These are phyloP conservation scores for Mortierella sp. DNA, from an alignment of 371 early-diverging fungal genomes.

Conservation along the genomic window DNA sequence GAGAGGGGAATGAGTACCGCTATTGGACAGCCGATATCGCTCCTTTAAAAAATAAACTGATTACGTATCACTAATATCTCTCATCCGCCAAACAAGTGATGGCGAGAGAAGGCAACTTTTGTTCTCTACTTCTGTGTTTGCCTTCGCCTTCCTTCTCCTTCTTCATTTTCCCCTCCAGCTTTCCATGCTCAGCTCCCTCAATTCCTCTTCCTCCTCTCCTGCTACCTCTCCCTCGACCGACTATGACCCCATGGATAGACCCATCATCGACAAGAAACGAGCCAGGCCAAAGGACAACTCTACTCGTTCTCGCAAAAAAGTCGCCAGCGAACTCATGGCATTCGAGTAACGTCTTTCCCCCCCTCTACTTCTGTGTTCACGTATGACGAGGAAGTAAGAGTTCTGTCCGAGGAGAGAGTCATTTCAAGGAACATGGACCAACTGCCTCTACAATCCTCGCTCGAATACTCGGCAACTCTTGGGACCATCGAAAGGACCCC, in stretches of 20 bases:
- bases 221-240: neutral
- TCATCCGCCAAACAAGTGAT: neutral
- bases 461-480: neutral
- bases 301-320: slow-evolving; percentile 38
- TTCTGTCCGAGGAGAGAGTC: neutral
- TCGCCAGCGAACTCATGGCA: slow-evolving; percentile 49
- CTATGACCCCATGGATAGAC: slow-evolving; percentile 2
- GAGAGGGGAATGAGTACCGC: no score
- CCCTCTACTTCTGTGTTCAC: neutral
- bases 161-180: no score
- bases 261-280: slow-evolving; percentile 38
- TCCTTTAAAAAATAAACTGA: no score
- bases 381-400: neutral
- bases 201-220: neutral
- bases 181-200: slow-evolving; percentile 1
- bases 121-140: neutral
- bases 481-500: neutral
- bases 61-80: no score
- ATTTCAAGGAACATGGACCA: no score
- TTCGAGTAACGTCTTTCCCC: slow-evolving; percentile 36
- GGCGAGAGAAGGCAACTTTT: neutral
- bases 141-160: neutral
- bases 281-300: slow-evolving; percentile 27
- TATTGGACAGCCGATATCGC: no score
- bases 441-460: neutral